These are phyloP conservation scores for Aegilops speltoides DNA, from an alignment of 176 grass and related monocot species.

Conservation along the genomic window DNA sequence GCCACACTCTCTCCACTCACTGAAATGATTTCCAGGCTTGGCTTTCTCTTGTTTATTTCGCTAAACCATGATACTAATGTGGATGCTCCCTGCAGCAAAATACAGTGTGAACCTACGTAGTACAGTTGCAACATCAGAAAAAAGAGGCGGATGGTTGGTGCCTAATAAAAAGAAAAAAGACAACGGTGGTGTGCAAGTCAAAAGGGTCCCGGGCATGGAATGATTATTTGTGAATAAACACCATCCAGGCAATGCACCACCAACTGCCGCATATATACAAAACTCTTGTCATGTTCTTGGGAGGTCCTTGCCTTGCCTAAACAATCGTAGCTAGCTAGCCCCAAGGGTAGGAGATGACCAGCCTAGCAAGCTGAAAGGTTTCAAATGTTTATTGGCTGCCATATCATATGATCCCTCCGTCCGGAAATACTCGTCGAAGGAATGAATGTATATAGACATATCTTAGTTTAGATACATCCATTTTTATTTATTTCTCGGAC, in stretches of 20 bases:
- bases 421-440: too few species aligned
- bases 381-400: constrained; percentile 24
- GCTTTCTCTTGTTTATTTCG: neutral
- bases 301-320: constrained; percentile 13
- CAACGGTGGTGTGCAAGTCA: constrained; percentile 27
- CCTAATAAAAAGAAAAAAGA: too few species aligned
- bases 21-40: too few species aligned
- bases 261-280: constrained; percentile 24
- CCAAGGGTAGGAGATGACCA: constrained; percentile 28
- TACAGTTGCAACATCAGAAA: constrained; percentile 6
- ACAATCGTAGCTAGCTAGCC: neutral
- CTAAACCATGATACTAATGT: constrained; percentile 9
- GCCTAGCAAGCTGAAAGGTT: constrained; percentile 5
- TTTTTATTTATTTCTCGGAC: too few species aligned
- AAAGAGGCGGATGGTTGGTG: neutral
- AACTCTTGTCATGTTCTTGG: neutral
- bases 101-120: constrained; percentile 13
- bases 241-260: constrained; percentile 16
- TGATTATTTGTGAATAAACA: constrained; percentile 47
- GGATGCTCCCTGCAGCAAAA: neutral
- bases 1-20: too few species aligned
- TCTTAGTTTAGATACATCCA: too few species aligned
- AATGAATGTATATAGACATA: too few species aligned
- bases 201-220: constrained; percentile 31
- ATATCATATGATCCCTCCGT: too few species aligned